Evolutionary conservation across 768 basidiomycete genomes (phyloP).

Genomic region (Boletus barrowsii): DNA sequence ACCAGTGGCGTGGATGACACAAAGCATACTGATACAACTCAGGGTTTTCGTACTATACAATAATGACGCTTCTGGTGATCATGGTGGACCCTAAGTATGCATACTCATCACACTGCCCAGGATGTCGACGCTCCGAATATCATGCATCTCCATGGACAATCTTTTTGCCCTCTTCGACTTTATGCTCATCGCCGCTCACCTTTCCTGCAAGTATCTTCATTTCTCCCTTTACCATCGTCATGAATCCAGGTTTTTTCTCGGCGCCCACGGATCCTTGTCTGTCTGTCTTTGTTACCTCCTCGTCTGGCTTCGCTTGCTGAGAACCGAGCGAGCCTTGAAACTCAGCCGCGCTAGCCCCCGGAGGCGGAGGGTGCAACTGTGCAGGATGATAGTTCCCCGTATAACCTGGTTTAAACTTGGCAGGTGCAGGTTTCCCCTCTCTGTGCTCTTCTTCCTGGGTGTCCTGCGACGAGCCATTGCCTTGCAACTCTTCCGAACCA

Average conservation of each 20-base stretch:
- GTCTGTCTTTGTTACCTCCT: neutral
- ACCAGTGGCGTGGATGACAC: neutral
- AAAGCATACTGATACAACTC: conserved; percentile 3
- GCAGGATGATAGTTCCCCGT: conserved; percentile 28
- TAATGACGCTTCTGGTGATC: neutral
- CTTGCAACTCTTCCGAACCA: neutral
- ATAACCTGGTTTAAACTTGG: conserved; percentile 2
- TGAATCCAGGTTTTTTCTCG: conserved; percentile 26
- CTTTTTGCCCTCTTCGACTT: conserved; percentile 28
- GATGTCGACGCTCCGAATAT: conserved; percentile 1
- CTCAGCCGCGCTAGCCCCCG: conserved; percentile 17
- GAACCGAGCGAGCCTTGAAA: neutral
- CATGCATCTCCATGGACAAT: conserved; percentile 25
- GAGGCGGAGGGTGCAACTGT: conserved; percentile 26
- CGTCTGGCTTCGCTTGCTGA: neutral
- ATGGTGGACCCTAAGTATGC: conserved; percentile 1
- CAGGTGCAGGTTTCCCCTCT: neutral
- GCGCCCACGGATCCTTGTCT: neutral
- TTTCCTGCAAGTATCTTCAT: conserved; percentile 33
- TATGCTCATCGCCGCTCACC: conserved; percentile 26
- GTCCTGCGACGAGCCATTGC: neutral
- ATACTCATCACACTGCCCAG: neutral
- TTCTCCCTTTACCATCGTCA: conserved; percentile 33
- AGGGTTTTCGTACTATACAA: conserved; percentile 10
- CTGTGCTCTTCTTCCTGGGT: neutral